phyloP scores from a whole-genome alignment of 2,329 filamentous ascomycete genomes.

The Niveomyces coronatus region DNA sequence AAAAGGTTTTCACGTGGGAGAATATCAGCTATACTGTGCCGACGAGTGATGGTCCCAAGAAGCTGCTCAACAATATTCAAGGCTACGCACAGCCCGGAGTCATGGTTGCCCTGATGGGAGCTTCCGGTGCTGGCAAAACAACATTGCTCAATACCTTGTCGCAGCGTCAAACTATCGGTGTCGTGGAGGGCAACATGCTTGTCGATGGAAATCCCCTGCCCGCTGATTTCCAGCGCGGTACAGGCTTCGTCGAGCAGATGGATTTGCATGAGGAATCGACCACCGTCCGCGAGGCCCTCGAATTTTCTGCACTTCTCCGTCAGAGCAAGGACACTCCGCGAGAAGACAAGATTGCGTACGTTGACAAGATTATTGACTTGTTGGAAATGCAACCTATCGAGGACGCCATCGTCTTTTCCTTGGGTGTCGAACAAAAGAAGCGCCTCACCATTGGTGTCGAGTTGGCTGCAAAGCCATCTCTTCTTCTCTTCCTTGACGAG shows the following conservation, averaged over 20 bases:
- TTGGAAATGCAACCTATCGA: slow-evolving; percentile 60
- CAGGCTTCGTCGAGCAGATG: slow-evolving; percentile 57
- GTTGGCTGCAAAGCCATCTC: slow-evolving; percentile 44
- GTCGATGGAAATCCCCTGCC: slow-evolving; percentile 64
- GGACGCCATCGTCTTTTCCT: slow-evolving; percentile 50
- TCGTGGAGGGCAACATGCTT: slow-evolving; percentile 67
- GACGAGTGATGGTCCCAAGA: slow-evolving; percentile 19
- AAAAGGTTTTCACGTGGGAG: slow-evolving; percentile 61
- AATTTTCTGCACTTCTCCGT: slow-evolving; percentile 55
- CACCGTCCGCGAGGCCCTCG: slow-evolving; percentile 55
- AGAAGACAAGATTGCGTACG: slow-evolving; percentile 57
- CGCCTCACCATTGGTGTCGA: slow-evolving; percentile 47
- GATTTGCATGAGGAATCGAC: slow-evolving; percentile 57
- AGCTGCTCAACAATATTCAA: slow-evolving; percentile 40
- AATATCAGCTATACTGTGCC: slow-evolving; percentile 65
- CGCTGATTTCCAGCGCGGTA: slow-evolving; percentile 68
- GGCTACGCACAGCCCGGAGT: slow-evolving; percentile 73
- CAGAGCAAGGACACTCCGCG: slow-evolving; percentile 46
- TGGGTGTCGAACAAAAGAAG: slow-evolving; percentile 51
- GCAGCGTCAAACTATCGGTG: slow-evolving; percentile 64
- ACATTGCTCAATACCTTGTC: slow-evolving; percentile 68
- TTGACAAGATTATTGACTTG: slow-evolving; percentile 57
- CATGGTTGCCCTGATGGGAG: slow-evolving; percentile 74
- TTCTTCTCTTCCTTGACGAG: slow-evolving; percentile 57
- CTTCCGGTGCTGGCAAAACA: slow-evolving; percentile 74